Evolutionary conservation across 106 monocot genomes (phyloP).

Genomic region (Cymbidium sinense): DNA sequence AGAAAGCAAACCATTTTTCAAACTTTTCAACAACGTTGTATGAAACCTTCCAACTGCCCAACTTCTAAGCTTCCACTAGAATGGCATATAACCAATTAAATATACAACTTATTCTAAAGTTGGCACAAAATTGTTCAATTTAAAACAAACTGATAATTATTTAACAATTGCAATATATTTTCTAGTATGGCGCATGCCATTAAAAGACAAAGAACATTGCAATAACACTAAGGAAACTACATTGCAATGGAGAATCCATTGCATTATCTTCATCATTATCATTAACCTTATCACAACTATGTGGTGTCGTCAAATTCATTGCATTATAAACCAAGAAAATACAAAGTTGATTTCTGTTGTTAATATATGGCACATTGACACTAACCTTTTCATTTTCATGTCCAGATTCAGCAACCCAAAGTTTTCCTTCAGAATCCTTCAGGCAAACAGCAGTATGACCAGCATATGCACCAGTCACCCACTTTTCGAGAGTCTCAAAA

Average conservation of each 20-base stretch:
- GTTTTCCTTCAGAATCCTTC: conserved; percentile 86
- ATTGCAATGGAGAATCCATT: not conserved
- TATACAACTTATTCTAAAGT: not conserved
- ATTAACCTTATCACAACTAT: not conserved
- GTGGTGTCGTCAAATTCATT: not conserved
- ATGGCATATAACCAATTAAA: not conserved
- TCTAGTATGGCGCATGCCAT: not conserved
- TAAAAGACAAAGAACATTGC: not conserved
- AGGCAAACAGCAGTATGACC: conserved; percentile 83
- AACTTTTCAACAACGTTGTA: not conserved
- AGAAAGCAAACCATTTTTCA: too few relatives aligned
- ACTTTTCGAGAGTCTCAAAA: conserved; percentile 94
- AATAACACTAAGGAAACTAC: not conserved
- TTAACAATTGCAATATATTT: not conserved
- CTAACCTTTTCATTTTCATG: conserved; percentile 85
- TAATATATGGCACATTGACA: not conserved
- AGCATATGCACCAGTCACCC: conserved; percentile 93
- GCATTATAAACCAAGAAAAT: not conserved
- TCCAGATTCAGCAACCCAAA: conserved; percentile 96
- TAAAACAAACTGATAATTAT: not conserved
- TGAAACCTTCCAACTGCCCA: not conserved
- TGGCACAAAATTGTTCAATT: not conserved
- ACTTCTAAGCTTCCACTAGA: not conserved
- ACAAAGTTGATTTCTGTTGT: not conserved
- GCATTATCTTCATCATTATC: not conserved